Evolutionary conservation across 148 eudicot species (phyloP).

Genomic region (Euryodendron excelsum): DNA sequence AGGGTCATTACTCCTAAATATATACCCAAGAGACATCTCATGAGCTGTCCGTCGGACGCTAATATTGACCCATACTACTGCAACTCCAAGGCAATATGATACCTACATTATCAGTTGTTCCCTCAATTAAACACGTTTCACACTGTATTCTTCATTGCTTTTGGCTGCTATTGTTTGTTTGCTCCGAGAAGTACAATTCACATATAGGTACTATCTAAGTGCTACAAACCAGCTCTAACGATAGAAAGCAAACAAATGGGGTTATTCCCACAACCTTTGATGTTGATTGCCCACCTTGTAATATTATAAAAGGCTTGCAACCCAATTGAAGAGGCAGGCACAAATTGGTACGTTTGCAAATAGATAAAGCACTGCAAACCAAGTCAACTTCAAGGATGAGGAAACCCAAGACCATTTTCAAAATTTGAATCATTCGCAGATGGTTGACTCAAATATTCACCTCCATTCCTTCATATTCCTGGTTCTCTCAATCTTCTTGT

Average conservation of each 20-base stretch:
- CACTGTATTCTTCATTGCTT: not conserved
- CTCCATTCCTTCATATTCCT: not conserved
- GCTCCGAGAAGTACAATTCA: not conserved
- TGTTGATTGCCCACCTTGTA: too few relatives aligned
- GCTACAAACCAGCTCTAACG: not conserved
- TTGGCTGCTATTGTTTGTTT: not conserved
- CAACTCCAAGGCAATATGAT: too few relatives aligned
- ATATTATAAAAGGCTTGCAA: not conserved
- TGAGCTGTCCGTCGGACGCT: too few relatives aligned
- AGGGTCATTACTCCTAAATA: too few relatives aligned
- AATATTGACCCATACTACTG: too few relatives aligned
- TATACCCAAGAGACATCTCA: too few relatives aligned
- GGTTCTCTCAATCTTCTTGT: not conserved
- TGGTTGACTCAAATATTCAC: too few relatives aligned
- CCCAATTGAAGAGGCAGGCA: not conserved
- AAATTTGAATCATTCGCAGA: not conserved
- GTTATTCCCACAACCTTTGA: not conserved
- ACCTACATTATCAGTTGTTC: too few relatives aligned
- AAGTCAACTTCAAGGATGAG: not conserved
- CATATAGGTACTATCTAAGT: not conserved
- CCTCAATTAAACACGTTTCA: too few relatives aligned
- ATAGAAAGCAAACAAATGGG: not conserved
- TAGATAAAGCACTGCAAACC: not conserved
- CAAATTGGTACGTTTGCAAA: too few relatives aligned
- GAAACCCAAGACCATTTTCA: not conserved